These are phyloP conservation scores for Raphanus sativus DNA, from an alignment of 345 rosid species.

Conservation along the genomic window DNA sequence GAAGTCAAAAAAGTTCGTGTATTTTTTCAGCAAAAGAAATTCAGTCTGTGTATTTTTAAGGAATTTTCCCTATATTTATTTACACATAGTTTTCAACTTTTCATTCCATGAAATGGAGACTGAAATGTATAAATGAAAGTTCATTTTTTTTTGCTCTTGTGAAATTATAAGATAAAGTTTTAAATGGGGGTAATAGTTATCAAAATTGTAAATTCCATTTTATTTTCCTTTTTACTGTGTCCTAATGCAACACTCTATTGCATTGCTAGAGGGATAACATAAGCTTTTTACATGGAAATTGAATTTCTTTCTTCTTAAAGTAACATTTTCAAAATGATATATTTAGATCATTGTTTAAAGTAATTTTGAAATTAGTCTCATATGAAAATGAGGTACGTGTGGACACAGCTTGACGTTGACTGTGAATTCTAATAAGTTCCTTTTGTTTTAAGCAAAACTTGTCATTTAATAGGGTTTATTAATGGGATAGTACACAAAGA, in stretches of 20 bases:
- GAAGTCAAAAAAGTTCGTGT: too few relatives aligned
- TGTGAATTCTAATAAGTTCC: conserved; percentile 21
- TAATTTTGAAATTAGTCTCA: conserved; percentile 5
- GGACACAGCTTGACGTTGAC: conserved; percentile 39
- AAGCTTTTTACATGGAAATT: not conserved
- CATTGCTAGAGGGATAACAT: not conserved
- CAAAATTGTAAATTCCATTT: not conserved
- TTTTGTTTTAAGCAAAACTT: conserved; percentile 8
- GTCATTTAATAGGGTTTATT: conserved; percentile 23
- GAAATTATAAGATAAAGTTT: not conserved
- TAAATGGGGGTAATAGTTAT: not conserved
- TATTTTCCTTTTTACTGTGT: not conserved
- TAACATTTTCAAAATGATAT: conserved; percentile 16
- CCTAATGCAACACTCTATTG: not conserved
- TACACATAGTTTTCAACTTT: not conserved
- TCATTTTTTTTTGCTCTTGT: not conserved
- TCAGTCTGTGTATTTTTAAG: too few relatives aligned
- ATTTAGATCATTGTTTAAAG: not conserved
- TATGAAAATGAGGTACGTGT: conserved; percentile 23
- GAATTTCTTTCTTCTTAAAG: not conserved
- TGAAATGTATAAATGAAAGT: not conserved
- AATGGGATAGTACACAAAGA: conserved; percentile 20
- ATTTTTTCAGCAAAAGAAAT: too few relatives aligned
- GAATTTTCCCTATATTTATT: too few relatives aligned
- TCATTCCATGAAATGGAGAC: not conserved